Evolutionary conservation across 1,139 yeast genomes (phyloP), one percentile per base, ranked within the genome.

Genomic region (Groenewaldozyma sp.): DNA sequence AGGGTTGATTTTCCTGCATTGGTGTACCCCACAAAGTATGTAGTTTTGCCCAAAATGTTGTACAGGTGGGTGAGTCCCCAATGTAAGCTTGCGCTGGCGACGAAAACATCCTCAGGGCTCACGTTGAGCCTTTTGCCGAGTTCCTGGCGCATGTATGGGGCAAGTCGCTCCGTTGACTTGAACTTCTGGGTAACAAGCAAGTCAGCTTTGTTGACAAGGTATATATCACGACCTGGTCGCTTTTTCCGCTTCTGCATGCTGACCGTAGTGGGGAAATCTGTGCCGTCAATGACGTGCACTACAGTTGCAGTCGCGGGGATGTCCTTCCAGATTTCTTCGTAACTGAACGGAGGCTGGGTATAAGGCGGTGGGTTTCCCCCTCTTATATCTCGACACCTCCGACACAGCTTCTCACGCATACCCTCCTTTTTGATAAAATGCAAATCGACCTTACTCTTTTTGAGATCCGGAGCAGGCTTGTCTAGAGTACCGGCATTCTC

Each of bases 1-100:
- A 86, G 54, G 1, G 81, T 68, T 1, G 93, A 76, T 56, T 86
- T 86, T 1, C 96, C 96, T 13, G 76, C 68, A 53, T 84, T 84
- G 7, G 83, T 76, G 47, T 71, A 70, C 1, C 96, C 95, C 10
- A 84, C 64, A 27, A 86, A 58, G 53, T 75, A 80, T 21, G 76
- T 68, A 19, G 65, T 66, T 5, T 62, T 53, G 1, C 73, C 68
- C 20, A 75, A 55, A 9, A 55, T 48, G 2, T 59, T 41, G 22
- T 54, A 53, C 18, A 73, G 48, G 1, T 55, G 52, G 4, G 61
- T 58, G 3, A 73, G 51, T 35, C 73, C 71, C 88, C 87, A 79
- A 28, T 65, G 64, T 27, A 61, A 63, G 14, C 60, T 56, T 0
- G 77, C 74, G 36, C 82, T 74, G 1, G 70, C 67, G 1, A 72